A percentile compares a stretch with the other conserved stretches of the same genome.
Evolutionary conservation across 768 basidiomycete species (phyloP).

Genomic region (Serendipita vermifera): DNA sequence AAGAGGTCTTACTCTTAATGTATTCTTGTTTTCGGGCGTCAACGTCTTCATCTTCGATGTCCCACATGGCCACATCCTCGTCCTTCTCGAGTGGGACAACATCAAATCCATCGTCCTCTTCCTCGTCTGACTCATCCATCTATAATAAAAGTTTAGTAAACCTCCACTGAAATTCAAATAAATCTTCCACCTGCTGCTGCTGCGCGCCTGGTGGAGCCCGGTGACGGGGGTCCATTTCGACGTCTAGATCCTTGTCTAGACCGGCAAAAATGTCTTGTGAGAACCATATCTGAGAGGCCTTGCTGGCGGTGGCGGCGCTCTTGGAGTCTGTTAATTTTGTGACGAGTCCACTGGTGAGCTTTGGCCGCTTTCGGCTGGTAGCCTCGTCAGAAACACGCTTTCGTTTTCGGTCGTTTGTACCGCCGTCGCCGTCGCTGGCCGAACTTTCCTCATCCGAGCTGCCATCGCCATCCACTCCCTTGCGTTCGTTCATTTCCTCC

Average conservation of each 20-base stretch:
- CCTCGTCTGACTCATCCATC: too few species aligned
- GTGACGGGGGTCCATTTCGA: too few species aligned
- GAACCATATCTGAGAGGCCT: conserved; percentile 83
- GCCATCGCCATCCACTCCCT: conserved; percentile 30
- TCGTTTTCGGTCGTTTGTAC: conserved; percentile 35
- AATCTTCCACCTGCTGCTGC: too few species aligned
- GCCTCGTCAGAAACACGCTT: conserved; percentile 29
- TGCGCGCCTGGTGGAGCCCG: too few species aligned
- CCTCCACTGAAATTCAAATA: too few species aligned
- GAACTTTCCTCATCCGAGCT: conserved; percentile 26
- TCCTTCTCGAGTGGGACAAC: conserved; percentile 50
- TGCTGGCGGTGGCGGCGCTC: conserved; percentile 28
- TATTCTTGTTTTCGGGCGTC: conserved; percentile 52
- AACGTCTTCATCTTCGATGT: conserved; percentile 62
- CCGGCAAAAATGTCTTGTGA: conserved; percentile 81
- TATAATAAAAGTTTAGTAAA: too few species aligned
- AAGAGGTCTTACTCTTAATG: conserved; percentile 44
- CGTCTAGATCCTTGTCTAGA: too few species aligned
- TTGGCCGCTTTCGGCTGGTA: not conserved
- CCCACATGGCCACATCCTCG: conserved; percentile 60
- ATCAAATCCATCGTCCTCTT: conserved; percentile 52
- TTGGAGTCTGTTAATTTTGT: conserved; percentile 33
- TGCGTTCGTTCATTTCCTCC: conserved; percentile 49
- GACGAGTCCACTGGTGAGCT: conserved; percentile 23
- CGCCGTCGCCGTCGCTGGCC: conserved; percentile 39